Percentiles rank a stretch among this genome's conserved stretches.
Evolutionary conservation across 106 monocot species (phyloP).

Genomic region (Chionographis japonica): DNA sequence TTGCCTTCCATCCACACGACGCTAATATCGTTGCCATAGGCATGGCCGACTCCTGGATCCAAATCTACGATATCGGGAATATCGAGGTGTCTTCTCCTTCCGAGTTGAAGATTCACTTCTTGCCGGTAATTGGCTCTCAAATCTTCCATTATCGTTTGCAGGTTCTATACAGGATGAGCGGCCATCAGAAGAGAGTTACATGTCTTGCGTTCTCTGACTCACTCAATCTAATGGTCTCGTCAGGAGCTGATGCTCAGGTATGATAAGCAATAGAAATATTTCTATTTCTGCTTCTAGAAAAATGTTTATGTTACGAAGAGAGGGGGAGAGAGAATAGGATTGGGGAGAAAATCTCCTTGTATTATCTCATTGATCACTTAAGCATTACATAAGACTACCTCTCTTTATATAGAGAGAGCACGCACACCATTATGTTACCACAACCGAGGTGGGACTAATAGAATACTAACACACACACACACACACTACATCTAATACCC

Average conservation of each 20-base stretch:
- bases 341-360: too few species aligned
- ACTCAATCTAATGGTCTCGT: conserved; percentile 62
- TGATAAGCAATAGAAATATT: neutral
- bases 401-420: too few species aligned
- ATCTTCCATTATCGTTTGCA: conserved; percentile 11
- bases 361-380: too few species aligned
- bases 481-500: too few species aligned
- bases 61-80: conserved; percentile 60
- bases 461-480: too few species aligned
- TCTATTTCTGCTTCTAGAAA: too few species aligned
- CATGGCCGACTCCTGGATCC: conserved; percentile 68
- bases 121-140: too few species aligned
- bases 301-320: too few species aligned
- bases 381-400: too few species aligned
- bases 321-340: too few species aligned
- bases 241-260: conserved; percentile 79
- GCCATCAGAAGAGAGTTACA: conserved; percentile 63
- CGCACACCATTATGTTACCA: too few species aligned
- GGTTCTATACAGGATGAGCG: conserved; percentile 61
- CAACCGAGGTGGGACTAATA: too few species aligned
- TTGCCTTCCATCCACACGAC: conserved; percentile 73
- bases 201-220: conserved; percentile 59
- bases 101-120: neutral
- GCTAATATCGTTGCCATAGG: conserved; percentile 73
- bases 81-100: conserved; percentile 44